Conservation (phyloP, 1,284 basidiomycete species). For the Ceratobasidium sp. region DNA sequence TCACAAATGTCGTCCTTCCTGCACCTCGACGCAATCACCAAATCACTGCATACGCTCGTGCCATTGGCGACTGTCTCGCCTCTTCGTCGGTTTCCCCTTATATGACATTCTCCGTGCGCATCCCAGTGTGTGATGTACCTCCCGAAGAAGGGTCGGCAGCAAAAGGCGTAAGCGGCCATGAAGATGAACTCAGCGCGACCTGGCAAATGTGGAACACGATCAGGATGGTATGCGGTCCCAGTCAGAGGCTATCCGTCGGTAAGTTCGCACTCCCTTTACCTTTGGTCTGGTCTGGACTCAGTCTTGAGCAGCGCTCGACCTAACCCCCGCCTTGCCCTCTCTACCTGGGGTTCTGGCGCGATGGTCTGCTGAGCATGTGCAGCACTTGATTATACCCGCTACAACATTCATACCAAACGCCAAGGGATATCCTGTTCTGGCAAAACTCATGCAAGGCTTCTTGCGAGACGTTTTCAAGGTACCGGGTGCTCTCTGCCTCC, state of each 20-base stretch:
- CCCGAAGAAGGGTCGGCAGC: constrained; percentile 16
- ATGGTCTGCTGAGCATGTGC: constrained; percentile 93
- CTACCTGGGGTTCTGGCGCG: constrained; percentile 73
- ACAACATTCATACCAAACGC: constrained; percentile 93
- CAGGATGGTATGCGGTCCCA: constrained; percentile 86
- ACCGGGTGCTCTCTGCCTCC: background rate
- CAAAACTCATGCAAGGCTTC: constrained; percentile 89
- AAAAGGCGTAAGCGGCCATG: constrained; percentile 46
- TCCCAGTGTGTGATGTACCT: constrained; percentile 75
- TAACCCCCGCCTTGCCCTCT: constrained; percentile 84
- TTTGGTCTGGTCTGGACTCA: background rate
- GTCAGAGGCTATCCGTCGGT: constrained; percentile 82
- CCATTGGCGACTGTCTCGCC: constrained; percentile 78
- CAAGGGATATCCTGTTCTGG: constrained; percentile 96
- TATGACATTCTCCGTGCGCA: constrained; percentile 77
- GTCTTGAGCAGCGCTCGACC: constrained; percentile 74
- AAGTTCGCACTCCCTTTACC: constrained; percentile 46
- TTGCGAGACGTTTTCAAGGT: constrained; percentile 87
- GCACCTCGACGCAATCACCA: constrained; percentile 84
- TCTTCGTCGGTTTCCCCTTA: constrained; percentile 61
- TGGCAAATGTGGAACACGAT: constrained; percentile 99
- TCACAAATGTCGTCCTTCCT: constrained; percentile 87
- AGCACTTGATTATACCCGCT: constrained; percentile 86
- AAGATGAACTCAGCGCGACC: constrained; percentile 76
- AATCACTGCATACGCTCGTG: constrained; percentile 91